Evolutionary conservation across 495 filamentous ascomycete genomes (phyloP).

Genomic region (Pyrenula massariospora): DNA sequence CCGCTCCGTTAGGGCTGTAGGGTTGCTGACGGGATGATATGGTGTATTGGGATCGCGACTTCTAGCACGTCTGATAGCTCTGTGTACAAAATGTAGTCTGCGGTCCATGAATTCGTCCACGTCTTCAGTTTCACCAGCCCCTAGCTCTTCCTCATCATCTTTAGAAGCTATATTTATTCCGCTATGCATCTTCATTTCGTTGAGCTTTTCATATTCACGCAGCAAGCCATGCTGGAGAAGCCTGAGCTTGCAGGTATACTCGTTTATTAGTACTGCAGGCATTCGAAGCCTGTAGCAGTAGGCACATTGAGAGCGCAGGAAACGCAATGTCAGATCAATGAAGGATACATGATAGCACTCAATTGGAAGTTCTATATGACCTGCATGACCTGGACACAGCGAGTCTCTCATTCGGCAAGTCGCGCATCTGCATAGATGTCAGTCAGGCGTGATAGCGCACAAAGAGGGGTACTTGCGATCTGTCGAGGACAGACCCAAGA

Average conservation of each 20-base stretch:
- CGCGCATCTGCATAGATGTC: slow-evolving; percentile 53
- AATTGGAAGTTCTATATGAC: slow-evolving; percentile 89
- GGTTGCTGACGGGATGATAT: slow-evolving; percentile 29
- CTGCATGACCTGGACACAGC: slow-evolving; percentile 83
- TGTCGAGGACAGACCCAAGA: slow-evolving; percentile 79
- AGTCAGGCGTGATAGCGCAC: slow-evolving; percentile 1
- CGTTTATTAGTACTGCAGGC: slow-evolving; percentile 57
- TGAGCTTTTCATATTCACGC: slow-evolving; percentile 56
- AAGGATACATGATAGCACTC: slow-evolving; percentile 89
- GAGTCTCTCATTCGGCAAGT: slow-evolving; percentile 72
- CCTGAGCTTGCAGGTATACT: slow-evolving; percentile 72
- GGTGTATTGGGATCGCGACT: neutral
- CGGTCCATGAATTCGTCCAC: slow-evolving; percentile 50
- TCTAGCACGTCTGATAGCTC: neutral
- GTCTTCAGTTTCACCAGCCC: slow-evolving; percentile 44
- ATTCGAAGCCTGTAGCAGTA: slow-evolving; percentile 81
- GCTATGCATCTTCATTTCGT: slow-evolving; percentile 34
- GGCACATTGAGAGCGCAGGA: slow-evolving; percentile 76
- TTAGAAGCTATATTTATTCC: slow-evolving; percentile 16
- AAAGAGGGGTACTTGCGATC: slow-evolving; percentile 10
- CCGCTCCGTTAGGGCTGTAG: slow-evolving; percentile 65
- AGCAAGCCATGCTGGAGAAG: slow-evolving; percentile 78
- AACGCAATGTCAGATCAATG: slow-evolving; percentile 75
- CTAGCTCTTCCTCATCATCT: slow-evolving; percentile 32
- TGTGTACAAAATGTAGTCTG: slow-evolving; percentile 39